Conservation (phyloP, 1,139 yeast species). For the Sugiyamaella japonica region DNA sequence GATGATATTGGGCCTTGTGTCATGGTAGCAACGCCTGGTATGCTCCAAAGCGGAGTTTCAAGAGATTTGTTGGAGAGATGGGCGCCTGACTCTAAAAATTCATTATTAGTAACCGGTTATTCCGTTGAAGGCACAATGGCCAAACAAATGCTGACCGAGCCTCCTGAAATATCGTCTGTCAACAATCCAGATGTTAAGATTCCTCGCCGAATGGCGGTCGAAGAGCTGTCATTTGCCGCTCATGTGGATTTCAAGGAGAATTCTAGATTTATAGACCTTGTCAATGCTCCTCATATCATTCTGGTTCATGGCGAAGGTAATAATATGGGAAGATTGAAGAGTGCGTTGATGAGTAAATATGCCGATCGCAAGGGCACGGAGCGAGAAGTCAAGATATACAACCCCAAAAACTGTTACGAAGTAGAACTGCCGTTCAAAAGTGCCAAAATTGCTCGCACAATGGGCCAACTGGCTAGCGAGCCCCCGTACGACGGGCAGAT, state of each 20-base stretch:
- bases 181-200: constrained; percentile 77
- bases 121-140: constrained; percentile 99
- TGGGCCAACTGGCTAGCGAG: constrained; percentile 68
- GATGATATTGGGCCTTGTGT: constrained; percentile 97
- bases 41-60: constrained; percentile 94
- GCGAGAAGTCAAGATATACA: constrained; percentile 86
- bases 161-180: constrained; percentile 80
- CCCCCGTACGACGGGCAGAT: constrained; percentile 45
- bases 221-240: constrained; percentile 97
- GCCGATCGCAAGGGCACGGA: constrained; percentile 81
- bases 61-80: constrained; percentile 88
- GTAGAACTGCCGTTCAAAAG: constrained; percentile 78
- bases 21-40: constrained; percentile 95
- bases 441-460: constrained; percentile 78
- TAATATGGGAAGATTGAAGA: constrained; percentile 95
- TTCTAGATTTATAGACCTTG: constrained; percentile 82
- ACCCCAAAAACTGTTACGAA: constrained; percentile 89
- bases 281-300: constrained; percentile 74
- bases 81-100: constrained; percentile 95
- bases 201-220: constrained; percentile 86
- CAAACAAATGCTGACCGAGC: constrained; percentile 81
- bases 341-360: constrained; percentile 87
- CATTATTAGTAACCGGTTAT: constrained; percentile 89
- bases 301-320: constrained; percentile 97
- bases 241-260: constrained; percentile 97